Base-by-base conservation (phyloP, 2,329 filamentous ascomycete genomes). In the Ceratocystis variospora region DNA sequence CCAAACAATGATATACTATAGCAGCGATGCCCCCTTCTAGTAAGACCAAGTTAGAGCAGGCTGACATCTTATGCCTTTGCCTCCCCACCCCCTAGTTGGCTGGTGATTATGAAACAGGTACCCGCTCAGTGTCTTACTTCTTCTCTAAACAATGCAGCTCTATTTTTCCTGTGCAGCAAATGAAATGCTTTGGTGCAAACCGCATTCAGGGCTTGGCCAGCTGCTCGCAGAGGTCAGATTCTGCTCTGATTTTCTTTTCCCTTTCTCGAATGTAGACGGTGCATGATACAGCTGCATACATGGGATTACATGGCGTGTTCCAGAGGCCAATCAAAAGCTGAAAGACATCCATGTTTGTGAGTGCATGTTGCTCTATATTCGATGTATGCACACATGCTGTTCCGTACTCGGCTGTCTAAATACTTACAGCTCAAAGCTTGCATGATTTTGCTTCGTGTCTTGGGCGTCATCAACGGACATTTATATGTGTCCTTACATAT, bases 301-400 rank as follows among this genome's bases (percentile, higher is more conserved):
- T 53, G 48, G 48, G 25, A 31, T 59, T 59, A 33, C 28, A 33
- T 59, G 28, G 19, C 19, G 7, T 48, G 45, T 25, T 25, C 22
- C 53, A 59, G 33, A 59, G 15, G 53, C 53, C 53, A 59, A 59
- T 59, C 2, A 59, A 31, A 59, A 59, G 53, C 53, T 59, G 53
- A 59, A 59, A 59, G 28, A 33, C 12, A 33, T 25, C 53, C 53
- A 59, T 59, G 25, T 59, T 25, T 7, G 25, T 5, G 33, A 37
- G 10, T 4, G 1, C 22, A 50, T n/a, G n/a, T 50, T 50, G 46
- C 28, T 33, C 12, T n/a, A 19, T 28, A 15, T 59, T 12, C 12
- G 3, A 25, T 31, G 7, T 33, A 53, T 33, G 25, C 15, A 33
- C 25, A 59, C 22, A 8, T 25, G 28, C n/a, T 8, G 15, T 28